Base-by-base conservation (phyloP, 768 basidiomycete species). In the Dioszegia crocea region DNA sequence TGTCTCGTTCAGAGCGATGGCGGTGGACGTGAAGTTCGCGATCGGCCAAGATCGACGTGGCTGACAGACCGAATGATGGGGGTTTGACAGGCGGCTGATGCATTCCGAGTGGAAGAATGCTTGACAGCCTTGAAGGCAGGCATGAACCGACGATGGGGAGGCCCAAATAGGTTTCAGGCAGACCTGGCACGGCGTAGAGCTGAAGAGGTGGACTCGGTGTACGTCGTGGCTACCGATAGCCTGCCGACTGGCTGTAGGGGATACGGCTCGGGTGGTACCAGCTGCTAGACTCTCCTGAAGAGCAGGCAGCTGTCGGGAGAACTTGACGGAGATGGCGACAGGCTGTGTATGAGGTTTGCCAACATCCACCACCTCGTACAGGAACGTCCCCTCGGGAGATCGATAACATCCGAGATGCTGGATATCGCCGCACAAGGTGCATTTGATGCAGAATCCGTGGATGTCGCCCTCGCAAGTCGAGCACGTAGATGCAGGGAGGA, bases 361-460 rank as follows among this genome's bases (percentile, higher is more conserved):
- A 9, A 58, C 8, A 17, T 50, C 55, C 31, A 64, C 41, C 16
- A 60, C 48, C 19, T 70, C 65, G 44, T 65, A 67, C 16, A 17
- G 74, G 57, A 82, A 79, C 63, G 82, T 85, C 24, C 87, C 88
- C 48, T 83, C 82, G 5, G 84, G 83, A 59, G 84, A 80, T 64
- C 88, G 84, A 66, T 88, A 89, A 77, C 89, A 92, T 62, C 85
- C 84, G 58, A 88, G 83, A 74, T 92, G 89, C 6, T 88, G 83
- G 1, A 80, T 77, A 59, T 84, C 86, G 71, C 82, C 79, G 75
- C 89, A 89, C 48, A 85, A 81, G 0, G 86, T 81, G 67, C 89
- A 91, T 11, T 85, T 74, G 5, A 92, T 77, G 4, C 85, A 86
- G 67, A 87, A 88, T n/a, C 85, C 88, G 40, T 74, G 70, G 43